These are phyloP conservation scores for Syzygium grande DNA, from an alignment of 345 rosid species.

Conservation along the genomic window DNA sequence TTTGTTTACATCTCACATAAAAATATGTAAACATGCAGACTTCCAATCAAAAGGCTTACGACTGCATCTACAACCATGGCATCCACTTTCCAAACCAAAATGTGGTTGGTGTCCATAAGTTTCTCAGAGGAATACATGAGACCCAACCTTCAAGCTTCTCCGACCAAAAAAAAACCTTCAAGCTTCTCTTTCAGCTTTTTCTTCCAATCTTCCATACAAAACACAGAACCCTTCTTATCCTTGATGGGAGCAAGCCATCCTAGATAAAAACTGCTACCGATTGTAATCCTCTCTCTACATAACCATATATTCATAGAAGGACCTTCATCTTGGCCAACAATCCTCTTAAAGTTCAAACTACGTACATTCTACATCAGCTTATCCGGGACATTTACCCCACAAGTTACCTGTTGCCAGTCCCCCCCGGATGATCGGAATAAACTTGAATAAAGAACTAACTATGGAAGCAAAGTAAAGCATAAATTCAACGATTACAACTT, in stretches of 20 bases:
- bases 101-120: background rate
- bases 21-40: background rate
- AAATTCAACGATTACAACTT: background rate
- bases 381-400: background rate
- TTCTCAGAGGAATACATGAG: background rate
- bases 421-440: background rate
- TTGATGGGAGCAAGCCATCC: background rate
- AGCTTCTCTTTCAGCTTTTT: background rate
- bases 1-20: background rate
- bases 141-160: background rate
- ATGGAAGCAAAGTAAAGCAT: background rate
- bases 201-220: background rate
- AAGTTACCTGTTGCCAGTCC: background rate
- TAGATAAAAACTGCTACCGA: background rate
- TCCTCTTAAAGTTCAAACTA: background rate
- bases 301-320: background rate
- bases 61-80: background rate
- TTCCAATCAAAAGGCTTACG: background rate
- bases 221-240: background rate
- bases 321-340: background rate
- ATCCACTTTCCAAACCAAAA: background rate
- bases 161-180: too few species aligned
- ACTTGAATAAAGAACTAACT: background rate
- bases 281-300: background rate
- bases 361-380: background rate